Evolutionary conservation across 495 filamentous ascomycete species (phyloP), one percentile per base, ranked within the genome.

Genomic region (Aspergillus homomorphus): DNA sequence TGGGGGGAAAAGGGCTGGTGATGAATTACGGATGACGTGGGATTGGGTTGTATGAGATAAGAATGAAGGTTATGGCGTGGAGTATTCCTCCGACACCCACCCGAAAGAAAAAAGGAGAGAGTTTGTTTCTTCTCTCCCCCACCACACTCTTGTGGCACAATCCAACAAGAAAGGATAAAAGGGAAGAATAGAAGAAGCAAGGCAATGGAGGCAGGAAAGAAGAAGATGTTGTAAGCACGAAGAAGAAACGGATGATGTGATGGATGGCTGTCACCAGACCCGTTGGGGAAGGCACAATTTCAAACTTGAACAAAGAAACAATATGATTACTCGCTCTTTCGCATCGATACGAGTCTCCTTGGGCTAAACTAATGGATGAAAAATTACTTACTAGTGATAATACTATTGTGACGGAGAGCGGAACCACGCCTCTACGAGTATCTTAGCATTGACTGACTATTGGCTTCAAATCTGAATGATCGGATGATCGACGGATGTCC

Each of bases 11-110:
- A 48, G 45, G 22, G 6, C 48, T 51, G 48, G 10, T 51, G 48
- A 51, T 51, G 48, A 51, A 28, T 51, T n/a, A 28, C 23, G 18
- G 48, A 51, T 51, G 48, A 51, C 48, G 48, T 51, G 48, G 46
- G 46, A 50, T 38, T 38, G 15, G 33, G 33, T 38, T 22, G 48
- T 16, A 30, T 28, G 14, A 30, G 48, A 51, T 51, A 51, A 51
- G 48, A 51, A 20, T 16, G 28, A 28, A 50, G 48, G 6, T 51
- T 26, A 30, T 18, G 23, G 7, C 22, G 23, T 9, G 48, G 22
- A 24, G 22, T 18, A 19, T 18, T 51, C 21, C 46, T 50, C 48
- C 48, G 19, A 28, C 23, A 28, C 30, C 24, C 14, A 50, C 33
- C 33, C 33, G 46, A 23, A 15, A 23, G n/a, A 3, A 22, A 16